Conservation (phyloP, 306 rosid species). For the Castanea crenata region DNA sequence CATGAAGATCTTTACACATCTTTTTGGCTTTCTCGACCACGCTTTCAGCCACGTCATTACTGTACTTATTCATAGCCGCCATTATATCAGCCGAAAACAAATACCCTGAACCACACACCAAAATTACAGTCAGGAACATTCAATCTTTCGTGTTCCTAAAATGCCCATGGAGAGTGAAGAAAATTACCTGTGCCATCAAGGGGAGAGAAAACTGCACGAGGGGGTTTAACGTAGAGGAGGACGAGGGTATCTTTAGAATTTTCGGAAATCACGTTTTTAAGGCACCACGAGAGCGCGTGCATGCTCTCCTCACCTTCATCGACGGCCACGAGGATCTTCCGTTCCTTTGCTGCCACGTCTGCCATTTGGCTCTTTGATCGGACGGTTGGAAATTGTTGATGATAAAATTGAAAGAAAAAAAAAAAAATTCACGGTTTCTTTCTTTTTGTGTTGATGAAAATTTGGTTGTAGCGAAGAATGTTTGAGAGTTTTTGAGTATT, state of each 20-base stretch:
- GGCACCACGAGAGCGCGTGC: too few species aligned
- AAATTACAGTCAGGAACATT: not conserved
- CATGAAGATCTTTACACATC: constrained; percentile 44
- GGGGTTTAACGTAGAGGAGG: constrained; percentile 35
- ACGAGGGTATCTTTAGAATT: too few species aligned
- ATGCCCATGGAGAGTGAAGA: not conserved
- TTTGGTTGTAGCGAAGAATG: not conserved
- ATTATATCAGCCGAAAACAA: constrained; percentile 60
- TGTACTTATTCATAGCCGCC: constrained; percentile 55
- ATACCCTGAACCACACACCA: constrained; percentile 44
- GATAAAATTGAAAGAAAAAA: too few species aligned
- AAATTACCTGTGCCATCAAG: constrained; percentile 70
- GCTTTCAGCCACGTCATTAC: constrained; percentile 49
- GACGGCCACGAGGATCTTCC: constrained; percentile 77
- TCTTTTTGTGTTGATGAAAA: not conserved
- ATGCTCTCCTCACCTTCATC: constrained; percentile 57
- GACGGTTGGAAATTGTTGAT: not conserved
- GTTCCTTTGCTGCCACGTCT: constrained; percentile 36
- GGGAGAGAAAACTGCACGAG: constrained; percentile 43
- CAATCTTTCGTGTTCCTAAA: not conserved
- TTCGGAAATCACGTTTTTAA: too few species aligned
- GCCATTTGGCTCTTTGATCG: constrained; percentile 31
- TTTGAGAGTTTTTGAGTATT: not conserved
- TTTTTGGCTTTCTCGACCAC: constrained; percentile 65
- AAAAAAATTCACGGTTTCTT: too few species aligned